Evolutionary conservation across 2,329 filamentous ascomycete genomes (phyloP), one percentile per base, ranked within the genome.

Genomic region (Botrytis deweyae): DNA sequence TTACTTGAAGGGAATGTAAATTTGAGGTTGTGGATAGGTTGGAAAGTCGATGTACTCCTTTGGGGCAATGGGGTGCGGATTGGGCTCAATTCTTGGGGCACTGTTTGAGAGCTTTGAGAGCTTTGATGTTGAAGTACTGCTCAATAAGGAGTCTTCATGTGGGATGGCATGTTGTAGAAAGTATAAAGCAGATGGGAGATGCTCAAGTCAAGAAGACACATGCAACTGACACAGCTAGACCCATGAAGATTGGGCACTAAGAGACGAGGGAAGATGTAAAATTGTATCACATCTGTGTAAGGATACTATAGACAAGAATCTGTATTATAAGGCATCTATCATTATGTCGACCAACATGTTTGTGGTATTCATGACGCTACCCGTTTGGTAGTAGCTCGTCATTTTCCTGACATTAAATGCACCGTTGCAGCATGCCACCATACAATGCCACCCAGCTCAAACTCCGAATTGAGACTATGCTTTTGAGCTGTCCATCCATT

Each of bases 1-100:
- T 84, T 96, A 94, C 87, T 88, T 96, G 83, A 93, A 92, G 88
- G 89, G 90, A 62, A 93, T 95, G 92, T 81, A 76, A 68, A 67
- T 66, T 44, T n/a, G 6, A 14, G 22, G 5, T 20, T n/a, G 46
- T 22, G 29, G 5, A 38, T n/a, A 20, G n/a, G 29, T 18, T 1
- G 29, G 4, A 33, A 68, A 36, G 3, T 18, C 22, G 14, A 40
- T n/a, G 7, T 16, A 22, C 12, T 14, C 22, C 18, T 33, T 40
- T 55, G 12, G 25, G 25, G 49, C 0, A 14, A 52, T 25, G 33
- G 36, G 20, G 10, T 40, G 25, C 18, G 49, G 18, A 42, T 72
- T 42, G 33, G n/a, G 52, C 18, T 55, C 36, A 58, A 68, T 40
- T 67, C 22, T 44, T 58, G n/a, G n/a, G n/a, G 52, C 12, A 40